Evolutionary conservation across 805 yeast genomes (phyloP).

Genomic region (Maudiozyma serrabonitensis): DNA sequence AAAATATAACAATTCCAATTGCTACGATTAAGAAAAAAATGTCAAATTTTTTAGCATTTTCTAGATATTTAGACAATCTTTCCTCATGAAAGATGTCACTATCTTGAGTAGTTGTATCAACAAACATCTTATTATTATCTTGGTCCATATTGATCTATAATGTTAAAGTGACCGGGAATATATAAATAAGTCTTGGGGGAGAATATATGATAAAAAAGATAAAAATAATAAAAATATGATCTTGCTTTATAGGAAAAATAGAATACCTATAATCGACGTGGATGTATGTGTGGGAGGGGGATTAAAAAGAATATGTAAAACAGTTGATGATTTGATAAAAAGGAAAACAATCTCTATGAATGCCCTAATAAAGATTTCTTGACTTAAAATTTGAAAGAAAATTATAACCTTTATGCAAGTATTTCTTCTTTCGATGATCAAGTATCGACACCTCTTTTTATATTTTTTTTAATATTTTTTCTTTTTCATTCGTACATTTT

Average conservation of each 20-base stretch:
- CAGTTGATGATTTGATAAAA: neutral
- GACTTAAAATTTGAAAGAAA: no score
- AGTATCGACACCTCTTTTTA: neutral
- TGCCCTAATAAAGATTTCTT: neutral
- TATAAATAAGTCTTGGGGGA: no score
- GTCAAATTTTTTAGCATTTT: constrained; percentile 2
- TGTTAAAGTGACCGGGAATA: no score
- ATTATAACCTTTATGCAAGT: no score
- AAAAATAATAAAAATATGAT: no score
- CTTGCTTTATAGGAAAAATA: no score
- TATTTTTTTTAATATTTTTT: neutral
- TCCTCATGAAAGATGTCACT: neutral
- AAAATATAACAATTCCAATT: constrained; percentile 1
- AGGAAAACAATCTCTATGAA: neutral
- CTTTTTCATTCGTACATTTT: no score
- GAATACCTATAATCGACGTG: neutral
- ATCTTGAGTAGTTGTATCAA: neutral
- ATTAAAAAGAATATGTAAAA: neutral
- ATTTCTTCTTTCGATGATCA: neutral
- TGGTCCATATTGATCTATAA: no score
- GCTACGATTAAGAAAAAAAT: constrained; percentile 1
- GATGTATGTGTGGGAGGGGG: no score
- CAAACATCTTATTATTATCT: neutral
- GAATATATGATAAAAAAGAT: no score
- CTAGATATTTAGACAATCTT: neutral